Evolutionary conservation across 805 yeast species (phyloP).

Genomic region (Candida germanica): DNA sequence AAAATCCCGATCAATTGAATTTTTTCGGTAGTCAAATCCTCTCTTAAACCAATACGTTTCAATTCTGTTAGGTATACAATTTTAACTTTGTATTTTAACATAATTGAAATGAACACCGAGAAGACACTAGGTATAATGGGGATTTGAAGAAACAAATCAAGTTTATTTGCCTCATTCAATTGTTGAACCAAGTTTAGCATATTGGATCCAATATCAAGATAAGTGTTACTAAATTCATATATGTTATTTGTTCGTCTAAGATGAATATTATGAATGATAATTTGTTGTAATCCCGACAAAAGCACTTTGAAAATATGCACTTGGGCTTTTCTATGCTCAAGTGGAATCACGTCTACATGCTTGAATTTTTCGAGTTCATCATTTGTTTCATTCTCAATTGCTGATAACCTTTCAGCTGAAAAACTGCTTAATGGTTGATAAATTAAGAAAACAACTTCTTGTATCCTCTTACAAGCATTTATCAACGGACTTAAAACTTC

Average conservation of each 20-base stretch:
- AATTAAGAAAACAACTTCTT: conserved; percentile 7
- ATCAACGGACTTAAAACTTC: not conserved
- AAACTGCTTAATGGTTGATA: conserved; percentile 9
- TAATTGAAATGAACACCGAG: conserved; percentile 5
- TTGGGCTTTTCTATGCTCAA: not conserved
- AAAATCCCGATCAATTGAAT: not conserved
- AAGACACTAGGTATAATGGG: conserved; percentile 10
- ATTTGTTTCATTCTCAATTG: not conserved
- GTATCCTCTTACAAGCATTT: not conserved
- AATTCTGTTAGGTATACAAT: conserved; percentile 9
- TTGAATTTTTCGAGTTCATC: not conserved
- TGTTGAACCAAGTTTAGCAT: not conserved
- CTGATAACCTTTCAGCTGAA: not conserved
- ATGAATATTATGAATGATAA: not conserved
- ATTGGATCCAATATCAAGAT: not conserved
- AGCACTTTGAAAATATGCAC: not conserved
- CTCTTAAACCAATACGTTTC: conserved; percentile 2
- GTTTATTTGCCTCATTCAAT: not conserved
- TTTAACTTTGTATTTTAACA: conserved; percentile 12
- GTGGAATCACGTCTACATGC: not conserved
- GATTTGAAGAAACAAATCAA: conserved; percentile 4
- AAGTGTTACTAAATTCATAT: conserved; percentile 2
- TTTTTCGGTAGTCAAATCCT: conserved; percentile 3
- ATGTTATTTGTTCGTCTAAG: not conserved
- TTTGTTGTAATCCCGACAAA: not conserved